Conservation (phyloP, 2,329 filamentous ascomycete genomes). For the Pseudogymnoascus sp. region DNA sequence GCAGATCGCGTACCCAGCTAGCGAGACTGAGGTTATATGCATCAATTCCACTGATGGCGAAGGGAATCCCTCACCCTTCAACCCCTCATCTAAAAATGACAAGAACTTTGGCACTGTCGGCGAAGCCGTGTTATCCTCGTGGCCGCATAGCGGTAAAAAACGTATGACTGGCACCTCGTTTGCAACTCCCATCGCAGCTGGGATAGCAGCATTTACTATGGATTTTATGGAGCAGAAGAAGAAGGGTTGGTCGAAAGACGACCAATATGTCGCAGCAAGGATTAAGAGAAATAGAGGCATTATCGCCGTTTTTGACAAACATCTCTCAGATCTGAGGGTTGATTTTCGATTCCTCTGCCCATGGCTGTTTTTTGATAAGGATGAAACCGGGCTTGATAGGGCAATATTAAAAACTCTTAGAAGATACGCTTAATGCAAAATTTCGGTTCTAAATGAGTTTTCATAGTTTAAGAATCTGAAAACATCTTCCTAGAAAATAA, state of each 20-base stretch:
- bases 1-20: too few relatives aligned
- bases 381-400: not conserved
- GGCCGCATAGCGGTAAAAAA: not conserved
- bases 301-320: not conserved
- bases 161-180: not conserved
- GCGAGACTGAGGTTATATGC: too few relatives aligned
- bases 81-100: too few relatives aligned
- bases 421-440: not conserved
- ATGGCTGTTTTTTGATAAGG: not conserved
- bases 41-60: too few relatives aligned
- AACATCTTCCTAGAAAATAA: not conserved
- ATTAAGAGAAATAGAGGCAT: not conserved
- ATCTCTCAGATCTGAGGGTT: not conserved
- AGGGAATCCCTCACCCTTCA: too few relatives aligned
- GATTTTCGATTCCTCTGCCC: not conserved
- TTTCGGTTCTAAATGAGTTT: not conserved
- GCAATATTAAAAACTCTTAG: not conserved
- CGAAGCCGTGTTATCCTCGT: not conserved
- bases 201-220: not conserved
- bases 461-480: not conserved
- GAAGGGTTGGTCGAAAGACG: not conserved
- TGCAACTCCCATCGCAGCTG: not conserved
- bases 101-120: too few relatives aligned
- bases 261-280: not conserved
- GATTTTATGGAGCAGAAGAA: not conserved